Evolutionary conservation across 1,284 basidiomycete species (phyloP), one percentile per base, ranked within the genome.

Genomic region (Ganoderma sinense): DNA sequence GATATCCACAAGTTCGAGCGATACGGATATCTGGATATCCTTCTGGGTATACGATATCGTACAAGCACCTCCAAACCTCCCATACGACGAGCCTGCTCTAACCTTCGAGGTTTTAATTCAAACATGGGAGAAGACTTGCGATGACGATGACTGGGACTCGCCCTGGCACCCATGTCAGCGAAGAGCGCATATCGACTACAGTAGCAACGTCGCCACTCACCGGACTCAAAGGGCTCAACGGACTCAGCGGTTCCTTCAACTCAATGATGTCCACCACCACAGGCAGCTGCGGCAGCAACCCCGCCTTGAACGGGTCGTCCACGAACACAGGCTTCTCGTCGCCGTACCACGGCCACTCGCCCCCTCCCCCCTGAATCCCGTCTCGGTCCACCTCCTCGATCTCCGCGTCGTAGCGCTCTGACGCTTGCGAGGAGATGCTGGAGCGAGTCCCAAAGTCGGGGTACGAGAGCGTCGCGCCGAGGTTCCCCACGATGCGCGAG

Each of bases 1-100:
- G 41, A 43, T 43, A 18, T 43, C 16, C 18, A 14, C 6, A 43
- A 43, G 41, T 43, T 43, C 41, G 14, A 43, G 18, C 41, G 18
- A 43, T 16, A 4, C 18, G 18, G 0, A 18, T 2, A 23, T 48
- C n/a, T 23, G 48, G 48, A 26, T 26, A 51, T 51, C 48, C 48
- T 26, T 51, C 23, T 51, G 13, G 23, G 48, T 26, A 91, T 80
- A 56, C 14, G 3, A 18, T 56, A 56, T 31, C 53, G 23, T 56
- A 56, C 53, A 33, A 31, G 20, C 29, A 8, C 5, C 6, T 55
- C 13, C 29, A 16, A 20, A 13, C 5, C 18, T 20, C 51, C 18
- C 53, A 56, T 86, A 84, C 40, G 23, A 41, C 33, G 36, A 39
- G 36, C 36, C 36, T 39, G 36, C 36, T 39, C 36, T 39, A 39